These are phyloP conservation scores for Ogataea neopini DNA, from an alignment of 805 yeast species.

Conservation along the genomic window DNA sequence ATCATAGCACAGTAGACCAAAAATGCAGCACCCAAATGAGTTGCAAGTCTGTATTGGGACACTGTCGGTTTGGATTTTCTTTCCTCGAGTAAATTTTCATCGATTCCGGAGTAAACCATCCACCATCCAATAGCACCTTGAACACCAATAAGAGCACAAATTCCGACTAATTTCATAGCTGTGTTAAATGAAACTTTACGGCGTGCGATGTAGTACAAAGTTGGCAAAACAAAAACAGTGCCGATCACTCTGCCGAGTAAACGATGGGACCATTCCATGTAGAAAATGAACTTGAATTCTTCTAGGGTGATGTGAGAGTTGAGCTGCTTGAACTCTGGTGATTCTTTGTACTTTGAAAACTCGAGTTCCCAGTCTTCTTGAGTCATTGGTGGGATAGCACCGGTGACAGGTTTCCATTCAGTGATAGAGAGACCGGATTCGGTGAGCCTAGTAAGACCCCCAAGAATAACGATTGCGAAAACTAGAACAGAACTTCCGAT, in stretches of 20 bases:
- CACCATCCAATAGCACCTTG: conserved; percentile 99
- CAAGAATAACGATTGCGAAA: conserved; percentile 93
- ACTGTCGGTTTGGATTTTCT: conserved; percentile 96
- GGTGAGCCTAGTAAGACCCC: conserved; percentile 92
- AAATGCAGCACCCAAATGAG: conserved; percentile 94
- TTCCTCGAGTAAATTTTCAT: conserved; percentile 71
- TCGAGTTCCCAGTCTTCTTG: conserved; percentile 85
- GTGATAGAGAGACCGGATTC: conserved; percentile 96
- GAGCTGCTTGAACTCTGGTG: conserved; percentile 89
- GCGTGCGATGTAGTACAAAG: conserved; percentile 71
- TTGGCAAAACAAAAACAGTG: conserved; percentile 77
- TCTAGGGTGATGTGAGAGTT: conserved; percentile 88
- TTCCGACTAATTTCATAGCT: conserved; percentile 65
- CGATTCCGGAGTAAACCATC: conserved; percentile 98
- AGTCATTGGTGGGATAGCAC: conserved; percentile 83
- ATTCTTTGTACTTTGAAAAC: conserved; percentile 73
- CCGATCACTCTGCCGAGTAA: conserved; percentile 92
- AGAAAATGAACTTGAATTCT: conserved; percentile 91
- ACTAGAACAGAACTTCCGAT: conserved; percentile 85
- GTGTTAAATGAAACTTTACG: conserved; percentile 67
- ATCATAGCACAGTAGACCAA: conserved; percentile 83
- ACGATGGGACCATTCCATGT: conserved; percentile 98
- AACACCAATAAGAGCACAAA: conserved; percentile 77
- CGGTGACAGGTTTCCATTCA: conserved; percentile 98
- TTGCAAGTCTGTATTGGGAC: conserved; percentile 89